Percentiles rank a stretch among this genome's conserved stretches.
Evolutionary conservation across 495 filamentous ascomycete species (phyloP).

Genomic region (Penicillium cosmopolitanum): DNA sequence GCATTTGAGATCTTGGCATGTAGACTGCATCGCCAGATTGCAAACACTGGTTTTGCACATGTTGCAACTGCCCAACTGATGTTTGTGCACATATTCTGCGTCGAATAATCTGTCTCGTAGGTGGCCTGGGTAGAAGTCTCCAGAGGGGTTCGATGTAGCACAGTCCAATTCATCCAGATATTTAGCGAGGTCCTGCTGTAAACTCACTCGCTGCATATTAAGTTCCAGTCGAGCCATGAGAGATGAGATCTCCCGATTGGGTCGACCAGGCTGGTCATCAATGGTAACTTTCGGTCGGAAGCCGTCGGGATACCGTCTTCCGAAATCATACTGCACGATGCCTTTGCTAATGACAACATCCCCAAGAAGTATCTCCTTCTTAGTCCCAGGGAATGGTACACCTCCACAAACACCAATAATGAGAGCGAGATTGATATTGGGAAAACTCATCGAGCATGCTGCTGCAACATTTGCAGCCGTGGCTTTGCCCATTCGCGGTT

Average conservation of each 20-base stretch:
- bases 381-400: not conserved
- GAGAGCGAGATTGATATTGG: not conserved
- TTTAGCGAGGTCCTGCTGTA: not conserved
- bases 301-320: not conserved
- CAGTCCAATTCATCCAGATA: not conserved
- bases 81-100: not conserved
- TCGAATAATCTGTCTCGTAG: not conserved
- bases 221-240: not conserved
- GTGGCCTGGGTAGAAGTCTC: not conserved
- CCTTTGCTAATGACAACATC: not conserved
- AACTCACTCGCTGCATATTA: not conserved
- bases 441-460: not conserved
- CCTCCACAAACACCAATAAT: not conserved
- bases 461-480: not conserved
- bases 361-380: not conserved
- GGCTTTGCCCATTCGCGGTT: not conserved
- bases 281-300: not conserved
- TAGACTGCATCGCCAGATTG: not conserved
- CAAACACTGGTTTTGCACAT: not conserved
- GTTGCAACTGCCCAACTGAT: not conserved
- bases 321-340: not conserved
- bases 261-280: not conserved
- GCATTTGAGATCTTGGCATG: not conserved
- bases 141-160: not conserved
- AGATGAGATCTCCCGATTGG: not conserved